Evolutionary conservation across 1,139 yeast genomes (phyloP).

Genomic region (Meyerozyma smithsonii): DNA sequence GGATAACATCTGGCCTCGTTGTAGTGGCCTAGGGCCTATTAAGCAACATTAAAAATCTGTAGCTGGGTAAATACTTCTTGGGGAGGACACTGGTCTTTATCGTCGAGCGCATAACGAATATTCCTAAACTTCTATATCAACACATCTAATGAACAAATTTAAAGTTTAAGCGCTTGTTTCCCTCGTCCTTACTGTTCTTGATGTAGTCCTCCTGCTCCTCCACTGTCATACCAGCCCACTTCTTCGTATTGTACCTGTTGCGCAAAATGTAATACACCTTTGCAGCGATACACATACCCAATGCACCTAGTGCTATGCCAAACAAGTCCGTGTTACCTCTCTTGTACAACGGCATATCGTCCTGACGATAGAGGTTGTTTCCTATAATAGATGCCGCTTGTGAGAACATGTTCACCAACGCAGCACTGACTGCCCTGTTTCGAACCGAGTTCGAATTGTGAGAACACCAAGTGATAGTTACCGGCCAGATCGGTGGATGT

Average conservation of each 20-base stretch:
- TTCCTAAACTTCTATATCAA: background rate
- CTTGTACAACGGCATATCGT: constrained; percentile 14
- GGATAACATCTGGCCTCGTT: no score
- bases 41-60: no score
- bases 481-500: constrained; percentile 17
- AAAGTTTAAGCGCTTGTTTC: constrained; percentile 56
- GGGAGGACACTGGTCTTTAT: no score
- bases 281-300: constrained; percentile 12
- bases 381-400: constrained; percentile 16
- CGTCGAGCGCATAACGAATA: no score
- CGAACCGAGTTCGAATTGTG: constrained; percentile 18
- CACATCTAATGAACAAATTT: constrained; percentile 18
- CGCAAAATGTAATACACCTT: constrained; percentile 39
- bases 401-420: constrained; percentile 19
- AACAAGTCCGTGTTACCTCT: constrained; percentile 13
- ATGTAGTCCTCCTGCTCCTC: constrained; percentile 47
- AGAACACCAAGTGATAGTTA: constrained; percentile 19
- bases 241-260: constrained; percentile 38
- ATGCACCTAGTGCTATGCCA: constrained; percentile 15
- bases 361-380: constrained; percentile 13
- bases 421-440: constrained; percentile 20
- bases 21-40: no score
- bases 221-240: constrained; percentile 44
- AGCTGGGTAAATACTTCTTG: no score
- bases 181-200: constrained; percentile 40